Base-by-base conservation (phyloP, 306 rosid genomes). In the Sphenostylis stenocarpa region DNA sequence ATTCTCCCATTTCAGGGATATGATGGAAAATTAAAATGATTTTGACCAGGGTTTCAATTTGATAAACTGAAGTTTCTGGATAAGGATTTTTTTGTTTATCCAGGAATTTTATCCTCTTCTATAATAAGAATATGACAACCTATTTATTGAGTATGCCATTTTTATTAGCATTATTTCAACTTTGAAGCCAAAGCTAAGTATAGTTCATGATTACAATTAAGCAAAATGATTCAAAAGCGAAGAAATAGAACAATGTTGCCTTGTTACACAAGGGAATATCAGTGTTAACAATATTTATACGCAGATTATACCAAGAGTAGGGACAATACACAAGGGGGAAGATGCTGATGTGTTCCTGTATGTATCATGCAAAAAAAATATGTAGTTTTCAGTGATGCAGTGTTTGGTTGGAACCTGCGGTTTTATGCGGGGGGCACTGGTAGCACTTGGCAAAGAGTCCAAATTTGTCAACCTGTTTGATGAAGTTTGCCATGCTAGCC, bases 401-500 rank as follows among this genome's bases (percentile, higher is more conserved):
- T 9, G 84, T 82, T 47, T 76, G 80, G 49, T 85, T 84, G 14
- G 87, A 79, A 47, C 60, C 38, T 2, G 86, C 29, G 33, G 33
- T 7, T 83, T 67, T 77, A 20, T 87, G 28, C 6, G 51, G 80
- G 0, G 81, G 86, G 78, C 98, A 94, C 78, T 94, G 97, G 68
- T 94, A 94, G 82, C 97, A 94, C 80, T 94, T 92, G 6, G 96
- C 96, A 69, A 94, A 94, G 48, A 94, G 49, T 45, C 98, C 98
- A 47, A 94, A 94, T 1, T 90, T 87, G 84, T 88, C 91, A 28
- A 94, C 91, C 67, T 94, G 98, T 60, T 31, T 89, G 85, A 94
- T 91, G 93, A 94, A 91, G 74, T 94, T 90, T 45, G 90, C 31
- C 90, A 94, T 58, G 87, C 98, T 94, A 23, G 98, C 98, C 98